Conservation (phyloP, 345 rosid species). For the Rhizophora mangle region DNA sequence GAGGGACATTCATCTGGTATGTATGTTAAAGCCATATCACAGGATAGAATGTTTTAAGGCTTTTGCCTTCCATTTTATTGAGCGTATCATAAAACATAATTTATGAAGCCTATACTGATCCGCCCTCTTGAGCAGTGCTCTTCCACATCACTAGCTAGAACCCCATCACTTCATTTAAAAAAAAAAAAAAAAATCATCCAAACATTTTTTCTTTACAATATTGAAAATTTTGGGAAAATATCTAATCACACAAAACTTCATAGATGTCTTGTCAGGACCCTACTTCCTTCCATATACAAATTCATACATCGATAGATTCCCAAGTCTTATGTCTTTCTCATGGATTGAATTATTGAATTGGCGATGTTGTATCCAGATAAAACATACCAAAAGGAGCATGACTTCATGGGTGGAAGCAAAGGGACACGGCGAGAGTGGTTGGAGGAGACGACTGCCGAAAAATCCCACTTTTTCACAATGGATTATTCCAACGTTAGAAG, state of each 20-base stretch:
- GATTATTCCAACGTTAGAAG: conserved; percentile 63
- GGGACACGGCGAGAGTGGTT: conserved; percentile 34
- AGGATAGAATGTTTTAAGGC: neutral
- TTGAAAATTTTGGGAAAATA: too few species aligned
- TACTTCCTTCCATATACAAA: too few species aligned
- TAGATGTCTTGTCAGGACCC: too few species aligned
- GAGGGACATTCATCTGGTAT: conserved; percentile 11
- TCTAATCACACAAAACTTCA: too few species aligned
- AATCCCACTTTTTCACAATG: conserved; percentile 54
- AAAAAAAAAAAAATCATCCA: too few species aligned
- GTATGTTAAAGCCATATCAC: neutral
- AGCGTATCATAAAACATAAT: too few species aligned
- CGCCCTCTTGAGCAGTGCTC: too few species aligned
- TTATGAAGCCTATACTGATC: too few species aligned
- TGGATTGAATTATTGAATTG: neutral
- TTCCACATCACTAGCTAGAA: too few species aligned
- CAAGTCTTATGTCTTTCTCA: neutral
- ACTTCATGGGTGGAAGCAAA: conserved; percentile 21
- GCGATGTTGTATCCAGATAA: conserved; percentile 29
- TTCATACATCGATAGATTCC: too few species aligned
- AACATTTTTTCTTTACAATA: too few species aligned
- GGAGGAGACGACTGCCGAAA: conserved; percentile 30
- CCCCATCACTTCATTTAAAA: too few species aligned
- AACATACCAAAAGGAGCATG: conserved; percentile 21
- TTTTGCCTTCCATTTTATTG: neutral